Conservation (phyloP, 2,329 filamentous ascomycete species). For the Chalara sp. region DNA sequence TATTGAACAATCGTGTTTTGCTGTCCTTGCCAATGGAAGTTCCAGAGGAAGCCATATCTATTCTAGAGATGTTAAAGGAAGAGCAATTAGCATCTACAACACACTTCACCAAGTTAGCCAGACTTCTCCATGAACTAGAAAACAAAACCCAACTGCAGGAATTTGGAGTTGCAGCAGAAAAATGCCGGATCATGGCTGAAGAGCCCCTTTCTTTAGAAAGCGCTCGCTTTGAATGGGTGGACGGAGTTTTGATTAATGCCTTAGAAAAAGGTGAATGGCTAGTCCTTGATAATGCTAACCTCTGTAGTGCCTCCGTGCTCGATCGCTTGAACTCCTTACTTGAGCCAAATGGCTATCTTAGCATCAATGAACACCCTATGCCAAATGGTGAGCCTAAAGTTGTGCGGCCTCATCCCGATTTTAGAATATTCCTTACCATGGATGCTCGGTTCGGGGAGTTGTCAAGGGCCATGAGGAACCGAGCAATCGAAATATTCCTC, state of each 20-base stretch:
- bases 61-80: slow-evolving; percentile 43
- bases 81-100: slow-evolving; percentile 8
- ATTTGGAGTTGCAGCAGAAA: slow-evolving; percentile 17
- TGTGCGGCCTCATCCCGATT: slow-evolving; percentile 75
- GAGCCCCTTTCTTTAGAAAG: slow-evolving; percentile 54
- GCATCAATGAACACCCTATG: slow-evolving; percentile 88
- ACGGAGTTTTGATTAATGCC: slow-evolving; percentile 85
- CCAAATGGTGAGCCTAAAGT: slow-evolving; percentile 74
- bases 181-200: slow-evolving; percentile 36
- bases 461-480: slow-evolving; percentile 93
- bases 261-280: slow-evolving; percentile 85
- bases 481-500: slow-evolving; percentile 84
- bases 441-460: slow-evolving; percentile 89
- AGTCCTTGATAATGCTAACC: slow-evolving; percentile 92
- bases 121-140: slow-evolving; percentile 23
- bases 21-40: slow-evolving; percentile 39
- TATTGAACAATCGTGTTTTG: slow-evolving; percentile 45
- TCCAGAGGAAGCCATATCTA: slow-evolving; percentile 39
- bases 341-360: slow-evolving; percentile 80
- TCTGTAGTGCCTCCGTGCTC: slow-evolving; percentile 90
- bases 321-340: slow-evolving; percentile 92
- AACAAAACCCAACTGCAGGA: slow-evolving; percentile 35
- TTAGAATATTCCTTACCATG: slow-evolving; percentile 89
- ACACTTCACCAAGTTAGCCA: slow-evolving; percentile 23
- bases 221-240: slow-evolving; percentile 91